Evolutionary conservation across 1,139 yeast genomes (phyloP), one percentile per base, ranked within the genome.

Genomic region (Hemisphaericaspora lyxosophila): DNA sequence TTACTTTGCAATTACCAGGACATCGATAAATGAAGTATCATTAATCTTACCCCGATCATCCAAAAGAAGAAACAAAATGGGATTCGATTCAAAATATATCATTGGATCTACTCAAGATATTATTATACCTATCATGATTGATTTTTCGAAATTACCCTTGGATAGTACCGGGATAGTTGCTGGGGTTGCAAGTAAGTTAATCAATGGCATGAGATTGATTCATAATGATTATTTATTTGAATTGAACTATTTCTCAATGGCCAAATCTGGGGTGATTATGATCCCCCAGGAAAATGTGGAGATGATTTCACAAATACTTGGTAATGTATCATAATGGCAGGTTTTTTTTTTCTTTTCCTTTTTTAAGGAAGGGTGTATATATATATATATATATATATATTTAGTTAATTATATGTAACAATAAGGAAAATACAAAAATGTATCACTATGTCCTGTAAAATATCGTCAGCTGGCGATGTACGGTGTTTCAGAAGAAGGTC

Each of bases 101-200:
- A 70, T 79, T 31, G 87, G 87, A 1, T 77, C 84, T 2, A 62
- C 73, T 13, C 75, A 73, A 43, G 87, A 81, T 50, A 63, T 66
- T 26, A 68, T 80, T 34, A 65, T 74, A n/a, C 86, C 87, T 0
- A 67, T 81, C 4, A 63, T 73, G 2, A 70, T 81, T 27, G 82
- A 81, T 50, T 67, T 81, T 41, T 62, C 73, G n/a, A 59, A 59
- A 20, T 57, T 81, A 26, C 86, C 86, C 0, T 60, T 78, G 31
- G 82, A 80, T 52, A 68, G 80, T 5, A 79, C 83, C 7, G 87
- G 87, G 35, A 79, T 82, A 39, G 86, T 81, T 1, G 80, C 85
- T 0, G 85, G 86, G 1, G 71, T 82, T 23, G 85, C 87, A 1
- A 64, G 77, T 38, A 67, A 63, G 39, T 56, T 80, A 23, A 54